phyloP scores from a whole-genome alignment of 148 eudicot species.

The Pouteria glomerata region DNA sequence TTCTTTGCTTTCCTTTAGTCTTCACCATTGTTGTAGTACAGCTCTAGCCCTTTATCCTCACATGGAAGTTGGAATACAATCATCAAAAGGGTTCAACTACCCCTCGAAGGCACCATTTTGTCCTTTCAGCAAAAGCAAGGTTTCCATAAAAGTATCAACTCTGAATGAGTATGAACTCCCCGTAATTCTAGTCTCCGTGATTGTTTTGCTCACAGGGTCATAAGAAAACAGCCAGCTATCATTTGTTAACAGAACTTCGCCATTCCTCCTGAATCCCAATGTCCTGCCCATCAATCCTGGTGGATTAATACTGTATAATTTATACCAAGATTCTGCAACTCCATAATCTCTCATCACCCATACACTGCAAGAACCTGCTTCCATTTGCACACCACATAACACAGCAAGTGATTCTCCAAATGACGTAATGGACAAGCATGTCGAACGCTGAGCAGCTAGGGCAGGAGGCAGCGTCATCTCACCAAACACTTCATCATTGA shows the following conservation, averaged over 20 bases:
- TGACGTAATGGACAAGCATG: constrained; percentile 10
- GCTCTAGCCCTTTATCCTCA: neutral
- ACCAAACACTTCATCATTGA: constrained; percentile 14
- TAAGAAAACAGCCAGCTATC: constrained; percentile 11
- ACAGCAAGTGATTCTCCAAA: constrained; percentile 15
- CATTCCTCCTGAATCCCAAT: constrained; percentile 26
- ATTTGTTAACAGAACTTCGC: constrained; percentile 17
- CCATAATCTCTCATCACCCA: constrained; percentile 37
- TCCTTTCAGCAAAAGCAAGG: constrained; percentile 21
- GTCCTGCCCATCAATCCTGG: neutral
- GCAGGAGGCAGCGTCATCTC: constrained; percentile 19
- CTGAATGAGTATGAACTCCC: constrained; percentile 22
- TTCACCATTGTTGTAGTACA: neutral
- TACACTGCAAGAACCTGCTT: constrained; percentile 13
- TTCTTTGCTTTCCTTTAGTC: neutral
- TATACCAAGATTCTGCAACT: constrained; percentile 26
- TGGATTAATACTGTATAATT: constrained; percentile 8
- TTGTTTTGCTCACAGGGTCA: constrained; percentile 12
- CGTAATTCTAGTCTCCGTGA: constrained; percentile 9
- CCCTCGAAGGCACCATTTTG: constrained; percentile 5
- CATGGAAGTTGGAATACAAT: neutral
- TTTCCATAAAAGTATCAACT: constrained; percentile 22
- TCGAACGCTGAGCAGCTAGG: neutral
- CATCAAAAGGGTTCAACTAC: neutral
- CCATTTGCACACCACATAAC: constrained; percentile 1